Base-by-base conservation (phyloP, 208 protist genomes). In the Trypanosoma mega region DNA sequence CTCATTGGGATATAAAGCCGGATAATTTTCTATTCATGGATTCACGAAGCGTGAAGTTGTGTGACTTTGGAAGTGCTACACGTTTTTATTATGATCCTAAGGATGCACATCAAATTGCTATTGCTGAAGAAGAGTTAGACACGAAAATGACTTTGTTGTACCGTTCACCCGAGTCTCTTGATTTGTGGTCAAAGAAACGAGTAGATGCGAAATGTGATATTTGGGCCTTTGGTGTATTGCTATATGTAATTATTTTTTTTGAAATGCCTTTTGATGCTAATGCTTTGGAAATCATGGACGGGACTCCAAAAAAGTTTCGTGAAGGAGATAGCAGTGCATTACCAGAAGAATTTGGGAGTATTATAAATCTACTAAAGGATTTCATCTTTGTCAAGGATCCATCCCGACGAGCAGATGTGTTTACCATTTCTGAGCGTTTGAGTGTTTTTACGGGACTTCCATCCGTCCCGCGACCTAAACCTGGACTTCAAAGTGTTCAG, bases 171-270 rank as follows among this genome's bases (percentile, higher is more conserved):
- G 97, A 99, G 56, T 96, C 97, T 67, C 54, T 97, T 20, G 96
- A 99, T 68, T 70, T 99, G 24, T 98, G 90, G 76, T 68, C 71
- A 27, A 76, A 82, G 14, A 62, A 97, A 8, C 49, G 58, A 1
- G 90, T 98, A 12, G 85, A 83, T 37, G 85, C 87, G 7, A 97
- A 98, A 39, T 76, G 71, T 9, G 97, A 99, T 50, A 74, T 98
- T 18, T 99, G 96, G 97, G 79, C 92, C 31, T 62, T 98, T 2
- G 96, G 97, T 0, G 97, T 97, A 37, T 49, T 98, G n/a, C 76
- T 98, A 2, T 98, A 96, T 61, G 77, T 91, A n/a, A 61, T 98
- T 21, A 76, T 92, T 0, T 98, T 90, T 60, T 81, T 90, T 30
- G 80, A 87, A 26, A 82, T 92, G 70, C 96, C 96, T 2, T 98